Percentiles rank a stretch among this genome's conserved stretches.
phyloP scores from a whole-genome alignment of 169 alveolate species.

The Ophryocystis elektroscirrha region DNA sequence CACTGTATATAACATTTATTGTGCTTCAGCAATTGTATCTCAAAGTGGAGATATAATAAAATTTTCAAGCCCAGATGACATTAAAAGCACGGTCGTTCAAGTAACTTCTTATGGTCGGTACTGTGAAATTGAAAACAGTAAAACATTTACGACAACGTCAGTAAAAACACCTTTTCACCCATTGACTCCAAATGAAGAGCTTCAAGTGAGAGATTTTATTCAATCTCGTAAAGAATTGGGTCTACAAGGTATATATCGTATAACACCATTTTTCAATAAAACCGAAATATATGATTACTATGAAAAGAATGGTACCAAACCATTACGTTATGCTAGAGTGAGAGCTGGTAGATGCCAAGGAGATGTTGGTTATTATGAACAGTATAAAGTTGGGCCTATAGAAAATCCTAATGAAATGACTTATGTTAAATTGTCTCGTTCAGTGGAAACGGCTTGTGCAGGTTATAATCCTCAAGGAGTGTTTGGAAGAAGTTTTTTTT shows the following conservation, averaged over 20 bases:
- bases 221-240: constrained; percentile 14
- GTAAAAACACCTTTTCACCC: constrained; percentile 29
- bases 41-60: too few relatives aligned
- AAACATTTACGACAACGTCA: constrained; percentile 15
- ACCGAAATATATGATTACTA: constrained; percentile 18
- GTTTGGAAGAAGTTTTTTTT: constrained; percentile 21
- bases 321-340: constrained; percentile 29
- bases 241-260: constrained; percentile 27
- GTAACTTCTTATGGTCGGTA: constrained; percentile 30
- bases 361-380: constrained; percentile 23
- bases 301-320: constrained; percentile 21
- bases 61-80: too few relatives aligned
- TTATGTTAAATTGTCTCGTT: constrained; percentile 12
- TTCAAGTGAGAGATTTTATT: constrained; percentile 28
- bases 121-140: constrained; percentile 29
- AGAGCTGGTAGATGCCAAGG: constrained; percentile 30
- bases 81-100: constrained; percentile 27
- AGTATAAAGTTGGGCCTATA: constrained; percentile 32
- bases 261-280: constrained; percentile 25
- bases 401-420: constrained; percentile 16
- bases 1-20: constrained; percentile 26
- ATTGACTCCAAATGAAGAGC: constrained; percentile 27
- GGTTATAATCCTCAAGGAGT: constrained; percentile 36
- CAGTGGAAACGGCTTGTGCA: constrained; percentile 29
- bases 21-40: too few relatives aligned